Evolutionary conservation across 345 rosid species (phyloP).

Genomic region (Draba incana): DNA sequence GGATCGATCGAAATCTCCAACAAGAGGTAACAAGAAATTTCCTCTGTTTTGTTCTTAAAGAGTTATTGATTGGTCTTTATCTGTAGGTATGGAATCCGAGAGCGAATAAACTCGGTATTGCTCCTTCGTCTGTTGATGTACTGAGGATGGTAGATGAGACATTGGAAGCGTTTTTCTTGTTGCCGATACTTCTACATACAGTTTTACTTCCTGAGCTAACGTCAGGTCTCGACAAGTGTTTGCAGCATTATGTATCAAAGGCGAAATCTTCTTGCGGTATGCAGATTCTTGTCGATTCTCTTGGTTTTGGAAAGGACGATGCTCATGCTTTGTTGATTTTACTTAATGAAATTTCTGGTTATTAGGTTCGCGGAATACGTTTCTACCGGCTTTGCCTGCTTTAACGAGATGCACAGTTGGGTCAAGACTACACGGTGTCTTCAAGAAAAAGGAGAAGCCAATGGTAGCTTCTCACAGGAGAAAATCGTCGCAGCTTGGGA

Average conservation of each 20-base stretch:
- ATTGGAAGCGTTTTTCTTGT: slow-evolving; percentile 84
- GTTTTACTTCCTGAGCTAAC: slow-evolving; percentile 80
- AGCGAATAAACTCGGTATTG: slow-evolving; percentile 68
- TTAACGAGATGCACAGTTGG: slow-evolving; percentile 79
- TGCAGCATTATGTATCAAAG: slow-evolving; percentile 74
- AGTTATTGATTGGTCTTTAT: slow-evolving; percentile 22
- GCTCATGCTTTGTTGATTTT: slow-evolving; percentile 11
- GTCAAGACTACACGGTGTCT: slow-evolving; percentile 69
- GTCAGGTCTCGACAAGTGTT: slow-evolving; percentile 72
- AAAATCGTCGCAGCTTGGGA: slow-evolving; percentile 62
- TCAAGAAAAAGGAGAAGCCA: slow-evolving; percentile 75
- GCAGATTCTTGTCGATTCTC: slow-evolving; percentile 1
- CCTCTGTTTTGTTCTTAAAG: not conserved
- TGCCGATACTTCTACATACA: slow-evolving; percentile 82
- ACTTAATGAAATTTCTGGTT: too few relatives aligned
- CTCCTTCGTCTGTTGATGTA: slow-evolving; percentile 91
- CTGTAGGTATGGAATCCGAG: slow-evolving; percentile 82
- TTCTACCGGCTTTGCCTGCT: slow-evolving; percentile 74
- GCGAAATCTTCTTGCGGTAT: slow-evolving; percentile 96
- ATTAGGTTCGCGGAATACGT: slow-evolving; percentile 70
- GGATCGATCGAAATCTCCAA: slow-evolving; percentile 82
- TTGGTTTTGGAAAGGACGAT: slow-evolving; percentile 8
- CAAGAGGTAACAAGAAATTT: slow-evolving; percentile 55
- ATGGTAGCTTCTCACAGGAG: slow-evolving; percentile 45
- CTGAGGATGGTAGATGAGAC: slow-evolving; percentile 84